Evolutionary conservation across 257 asterid genomes (phyloP), one percentile per base, ranked within the genome.

Genomic region (Petunia axillaris): DNA sequence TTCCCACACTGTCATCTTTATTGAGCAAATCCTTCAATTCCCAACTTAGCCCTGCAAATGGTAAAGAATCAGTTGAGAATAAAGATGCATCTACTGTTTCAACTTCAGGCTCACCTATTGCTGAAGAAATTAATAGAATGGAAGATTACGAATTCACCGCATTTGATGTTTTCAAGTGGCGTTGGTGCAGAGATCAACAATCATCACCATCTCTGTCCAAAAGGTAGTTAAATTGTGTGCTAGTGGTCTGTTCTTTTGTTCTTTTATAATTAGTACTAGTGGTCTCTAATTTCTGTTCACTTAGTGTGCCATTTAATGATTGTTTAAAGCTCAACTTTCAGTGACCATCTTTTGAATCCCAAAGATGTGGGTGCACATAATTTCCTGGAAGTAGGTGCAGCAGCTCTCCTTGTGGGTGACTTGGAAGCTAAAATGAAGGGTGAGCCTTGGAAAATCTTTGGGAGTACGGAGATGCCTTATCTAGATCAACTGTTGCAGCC

Each of bases 321-420:
- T 82, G 66, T 86, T 83, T 79, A 75, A 82, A 78, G 60, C 82
- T 41, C 81, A 79, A 81, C 82, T 82, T 88, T 82, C 97, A 96
- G 99, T 39, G 97, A 96, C 80, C 95, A 89, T 85, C 84, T 87
- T 80, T 89, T 89, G 85, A 91, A 89, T 81, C 91, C 91, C 83
- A 93, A 91, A 88, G 98, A 91, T 67, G 84, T 91, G 80, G 86
- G 83, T 59, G 81, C 91, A 79, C 97, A 87, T 86, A 92, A 93
- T 88, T 93, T 96, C 83, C 90, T 96, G 68, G 98, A 96, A 91
- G 94, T 96, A 70, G 98, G 99, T 77, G 99, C 99, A 50, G 99
- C 99, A 75, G 98, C 98, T 86, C 98, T 96, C 85, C 97, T 96
- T 85, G 93, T 96, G 8, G 98, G 98, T 80, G 99, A 96, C 85